Evolutionary conservation across 768 basidiomycete genomes (phyloP).

Genomic region (Termitomyces sp.): DNA sequence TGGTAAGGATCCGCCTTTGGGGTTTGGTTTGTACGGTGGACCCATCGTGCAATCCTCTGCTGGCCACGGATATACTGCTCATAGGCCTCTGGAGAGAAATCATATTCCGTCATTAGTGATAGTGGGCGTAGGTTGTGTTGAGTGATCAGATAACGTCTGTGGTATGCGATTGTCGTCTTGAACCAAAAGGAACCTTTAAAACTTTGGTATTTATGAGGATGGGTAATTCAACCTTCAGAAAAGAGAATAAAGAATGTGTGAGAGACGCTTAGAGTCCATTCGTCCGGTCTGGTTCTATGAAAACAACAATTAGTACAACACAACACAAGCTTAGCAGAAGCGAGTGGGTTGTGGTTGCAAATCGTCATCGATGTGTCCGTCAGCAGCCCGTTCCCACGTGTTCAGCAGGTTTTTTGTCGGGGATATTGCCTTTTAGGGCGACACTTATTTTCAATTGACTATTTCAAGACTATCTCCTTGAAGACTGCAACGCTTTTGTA

Average conservation of each 20-base stretch:
- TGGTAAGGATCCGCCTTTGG: slow-evolving; percentile 2
- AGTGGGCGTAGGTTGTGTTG: not conserved
- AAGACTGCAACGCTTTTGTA: not conserved
- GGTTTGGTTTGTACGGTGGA: not conserved
- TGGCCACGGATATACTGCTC: slow-evolving; percentile 13
- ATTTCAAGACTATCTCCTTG: not conserved
- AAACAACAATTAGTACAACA: not conserved
- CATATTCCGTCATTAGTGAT: slow-evolving; percentile 19
- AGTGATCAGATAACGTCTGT: not conserved
- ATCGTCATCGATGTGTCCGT: not conserved
- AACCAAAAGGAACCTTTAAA: not conserved
- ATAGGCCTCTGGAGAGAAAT: slow-evolving; percentile 20
- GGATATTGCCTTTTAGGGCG: not conserved
- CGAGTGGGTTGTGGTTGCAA: not conserved
- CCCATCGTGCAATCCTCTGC: slow-evolving; percentile 2
- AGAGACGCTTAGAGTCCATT: not conserved
- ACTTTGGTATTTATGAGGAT: not conserved
- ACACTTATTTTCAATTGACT: not conserved
- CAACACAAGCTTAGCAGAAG: not conserved
- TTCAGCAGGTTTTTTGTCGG: not conserved
- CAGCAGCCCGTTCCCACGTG: not conserved
- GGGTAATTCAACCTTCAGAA: not conserved
- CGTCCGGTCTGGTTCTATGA: not conserved
- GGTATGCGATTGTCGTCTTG: not conserved
- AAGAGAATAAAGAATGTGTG: not conserved